A percentile compares a stretch with the other conserved stretches of the same genome.
These are phyloP conservation scores for Sporisorium sorghi DNA, from an alignment of 1,284 basidiomycete species.

Conservation along the genomic window DNA sequence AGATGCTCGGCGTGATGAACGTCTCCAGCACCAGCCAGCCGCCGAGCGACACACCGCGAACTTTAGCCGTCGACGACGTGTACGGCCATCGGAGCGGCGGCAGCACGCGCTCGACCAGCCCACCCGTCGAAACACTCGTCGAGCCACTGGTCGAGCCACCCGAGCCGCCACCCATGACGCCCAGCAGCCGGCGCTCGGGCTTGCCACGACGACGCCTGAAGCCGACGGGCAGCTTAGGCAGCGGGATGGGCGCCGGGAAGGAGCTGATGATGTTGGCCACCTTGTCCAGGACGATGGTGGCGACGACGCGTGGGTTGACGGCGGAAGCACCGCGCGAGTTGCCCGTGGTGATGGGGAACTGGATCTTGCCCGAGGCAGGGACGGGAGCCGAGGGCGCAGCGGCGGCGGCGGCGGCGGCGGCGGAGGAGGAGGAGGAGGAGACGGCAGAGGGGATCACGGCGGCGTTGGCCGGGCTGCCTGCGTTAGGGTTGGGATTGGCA, in stretches of 20 bases:
- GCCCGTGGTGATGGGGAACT: constrained; percentile 31
- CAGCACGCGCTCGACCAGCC: constrained; percentile 12
- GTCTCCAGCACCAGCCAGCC: constrained; percentile 67
- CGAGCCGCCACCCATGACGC: no score
- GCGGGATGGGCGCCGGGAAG: constrained; percentile 15
- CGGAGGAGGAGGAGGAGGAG: neutral
- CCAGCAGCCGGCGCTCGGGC: neutral
- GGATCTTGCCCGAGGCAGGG: constrained; percentile 2
- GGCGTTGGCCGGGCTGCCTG: no score
- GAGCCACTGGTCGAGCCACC: no score
- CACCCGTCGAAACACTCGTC: neutral
- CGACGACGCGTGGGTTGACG: constrained; percentile 26
- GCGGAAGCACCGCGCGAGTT: constrained; percentile 41
- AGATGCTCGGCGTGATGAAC: constrained; percentile 71
- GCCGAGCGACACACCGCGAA: constrained; percentile 64
- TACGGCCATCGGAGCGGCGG: constrained; percentile 47
- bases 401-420: constrained; percentile 1
- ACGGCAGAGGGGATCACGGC: constrained; percentile 4
- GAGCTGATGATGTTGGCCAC: constrained; percentile 14
- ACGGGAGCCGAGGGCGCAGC: neutral
- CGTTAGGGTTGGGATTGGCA: no score
- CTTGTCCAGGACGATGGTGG: constrained; percentile 25
- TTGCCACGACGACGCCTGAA: no score
- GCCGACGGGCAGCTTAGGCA: neutral
- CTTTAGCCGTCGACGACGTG: constrained; percentile 28